Base-by-base conservation (phyloP, 495 filamentous ascomycete genomes). In the Penicillium salamii region DNA sequence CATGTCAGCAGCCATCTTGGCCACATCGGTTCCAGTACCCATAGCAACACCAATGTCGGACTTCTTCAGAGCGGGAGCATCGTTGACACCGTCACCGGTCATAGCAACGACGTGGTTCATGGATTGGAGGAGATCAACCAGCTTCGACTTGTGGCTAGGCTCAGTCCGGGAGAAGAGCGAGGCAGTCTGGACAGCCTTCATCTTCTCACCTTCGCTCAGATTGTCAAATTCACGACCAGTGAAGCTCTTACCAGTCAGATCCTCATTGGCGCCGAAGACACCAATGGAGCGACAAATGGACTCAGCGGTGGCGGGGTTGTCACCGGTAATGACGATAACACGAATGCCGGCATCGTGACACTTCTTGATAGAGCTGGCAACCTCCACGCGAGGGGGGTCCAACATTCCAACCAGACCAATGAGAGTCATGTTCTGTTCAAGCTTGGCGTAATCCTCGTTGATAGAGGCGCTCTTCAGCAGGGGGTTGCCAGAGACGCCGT, bases 51-150 rank as follows among this genome's bases (percentile, higher is more conserved):
- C 95, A 71, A 99, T 99, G 63, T 99, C 95, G 4, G 93, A 85
- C 71, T 96, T 97, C 81, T 99, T 99, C 59, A 99, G 78, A 14
- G 95, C 95, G 33, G 95, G 95, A 1, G 95, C 95, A 74, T 99
- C 95, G 62, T 99, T 99, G 68, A 99, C 95, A 65, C 95, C 95
- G 66, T 99, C 95, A 57, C 95, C 95, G 50, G 95, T 99, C 95
- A 99, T 99, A 53, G 95, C 95, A 50, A 99, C 95, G 21, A 99
- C 95, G 65, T 97, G 89, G 53, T 90, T 89, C 53, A 88, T 74
- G 20, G 88, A 88, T 69, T 99, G 95, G 48, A 99, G 86, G 23
- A 97, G 84, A 69, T 99, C 95, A 35, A 99, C 92, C 21, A 99
- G 83, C 70, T 87, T 89, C 6, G 88, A 92, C 77, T 99, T 99